Evolutionary conservation across 2,329 filamentous ascomycete genomes (phyloP).

Genomic region (Claviceps sp.): DNA sequence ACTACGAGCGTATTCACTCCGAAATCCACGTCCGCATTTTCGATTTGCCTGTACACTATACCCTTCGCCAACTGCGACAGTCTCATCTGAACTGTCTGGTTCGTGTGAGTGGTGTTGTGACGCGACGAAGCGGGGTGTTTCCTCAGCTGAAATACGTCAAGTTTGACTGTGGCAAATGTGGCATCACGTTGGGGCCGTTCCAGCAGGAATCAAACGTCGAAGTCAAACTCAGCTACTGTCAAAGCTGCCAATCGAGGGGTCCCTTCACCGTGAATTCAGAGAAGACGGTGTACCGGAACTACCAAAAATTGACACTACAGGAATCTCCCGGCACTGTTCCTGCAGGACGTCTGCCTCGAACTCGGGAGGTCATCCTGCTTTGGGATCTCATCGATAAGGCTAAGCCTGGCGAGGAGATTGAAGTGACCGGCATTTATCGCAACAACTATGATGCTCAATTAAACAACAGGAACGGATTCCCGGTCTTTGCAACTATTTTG

Average conservation of each 20-base stretch:
- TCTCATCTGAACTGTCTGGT: conserved; percentile 93
- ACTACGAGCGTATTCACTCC: conserved; percentile 93
- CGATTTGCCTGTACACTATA: conserved; percentile 88
- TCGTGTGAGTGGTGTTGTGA: conserved; percentile 89
- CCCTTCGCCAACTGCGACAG: conserved; percentile 85
- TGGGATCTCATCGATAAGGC: conserved; percentile 96
- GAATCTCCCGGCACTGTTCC: conserved; percentile 96
- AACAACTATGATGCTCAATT: conserved; percentile 97
- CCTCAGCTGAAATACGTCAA: conserved; percentile 98
- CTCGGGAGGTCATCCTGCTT: conserved; percentile 86
- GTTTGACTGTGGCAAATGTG: conserved; percentile 92
- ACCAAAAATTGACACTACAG: conserved; percentile 93
- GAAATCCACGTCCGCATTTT: conserved; percentile 97
- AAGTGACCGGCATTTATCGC: conserved; percentile 90
- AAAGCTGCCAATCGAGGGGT: conserved; percentile 88
- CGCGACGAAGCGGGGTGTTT: conserved; percentile 86
- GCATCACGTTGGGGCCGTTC: conserved; percentile 83
- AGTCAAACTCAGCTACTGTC: conserved; percentile 92
- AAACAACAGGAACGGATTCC: conserved; percentile 97
- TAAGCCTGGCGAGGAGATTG: conserved; percentile 95
- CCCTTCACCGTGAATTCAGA: conserved; percentile 94
- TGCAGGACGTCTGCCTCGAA: conserved; percentile 82
- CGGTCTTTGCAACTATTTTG: conserved; percentile 92
- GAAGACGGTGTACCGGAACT: conserved; percentile 96
- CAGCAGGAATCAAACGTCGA: conserved; percentile 95